Evolutionary conservation across 2,329 filamentous ascomycete species (phyloP), one percentile per base, ranked within the genome.

Genomic region (Trichoderma harzianum): DNA sequence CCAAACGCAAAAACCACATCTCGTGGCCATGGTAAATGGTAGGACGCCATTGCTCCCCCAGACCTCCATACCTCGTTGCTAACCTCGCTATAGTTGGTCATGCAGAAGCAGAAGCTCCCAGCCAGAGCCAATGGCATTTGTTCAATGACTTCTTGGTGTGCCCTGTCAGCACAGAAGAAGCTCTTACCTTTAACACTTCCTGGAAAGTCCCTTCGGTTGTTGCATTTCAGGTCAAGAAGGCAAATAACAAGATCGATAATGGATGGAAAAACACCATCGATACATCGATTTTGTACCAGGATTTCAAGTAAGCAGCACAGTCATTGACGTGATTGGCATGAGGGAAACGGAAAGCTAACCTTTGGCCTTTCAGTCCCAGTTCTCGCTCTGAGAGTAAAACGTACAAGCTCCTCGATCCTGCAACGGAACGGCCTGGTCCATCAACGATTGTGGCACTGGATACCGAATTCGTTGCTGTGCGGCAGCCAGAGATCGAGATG

Each of bases 81-180:
- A 26, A 73, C 39, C 69, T 51, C 47, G 7, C 39, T 30, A 18
- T 69, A 92, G 91, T 92, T 71, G 88, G 88, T 14, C 90, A 93
- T 66, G 89, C 92, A 0, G 89, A 90, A 69, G 84, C 86, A 0
- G 85, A 88, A 55, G 80, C 87, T 0, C 86, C 89, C 1, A 84
- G 84, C 4, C 87, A 90, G 74, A 91, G 89, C 77, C 91, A 92
- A 76, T 99, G 97, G 97, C 94, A 98, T 81, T 83, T 99, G 1
- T 98, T 99, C 84, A 99, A 99, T 76, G 96, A 99, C 82, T 99
- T 99, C 78, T 83, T 97, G 43, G 97, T 99, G 26, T 90, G 93
- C 14, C 90, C 92, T 11, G 89, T 97, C 18, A 89, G 91, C 36
- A 88, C 89, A 32, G 91, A 94, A 73, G 95, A 99, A 79, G 97